Base-by-base conservation (phyloP, 352 stramenopile species). In the Pilasporangium apinafurcum region DNA sequence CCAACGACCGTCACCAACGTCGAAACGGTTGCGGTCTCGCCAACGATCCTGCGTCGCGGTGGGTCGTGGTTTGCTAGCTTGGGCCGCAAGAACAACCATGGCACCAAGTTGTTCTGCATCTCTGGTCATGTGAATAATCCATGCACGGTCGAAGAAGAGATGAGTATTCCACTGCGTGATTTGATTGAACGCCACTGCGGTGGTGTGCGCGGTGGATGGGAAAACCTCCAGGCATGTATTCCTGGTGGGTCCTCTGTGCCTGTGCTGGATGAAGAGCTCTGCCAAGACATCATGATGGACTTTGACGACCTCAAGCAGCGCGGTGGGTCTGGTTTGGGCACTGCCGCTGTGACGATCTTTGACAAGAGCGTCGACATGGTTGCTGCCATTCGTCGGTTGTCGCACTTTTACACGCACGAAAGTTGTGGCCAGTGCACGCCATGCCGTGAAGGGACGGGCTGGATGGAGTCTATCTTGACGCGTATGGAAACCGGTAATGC, bases 391-490 rank as follows among this genome's bases (percentile, higher is more conserved):
- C 95, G 96, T 37, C 91, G 96, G 37, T 83, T 99, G 26, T 95
- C 96, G 26, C 96, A 99, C 76, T 99, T 99, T 59, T 99, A 99
- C 92, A 97, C 96, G 63, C 96, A 99, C 75, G 97, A 99, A 72
- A 98, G 93, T 51, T 99, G 97, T 68, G 97, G 97, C 29, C 96
- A 99, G 78, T 99, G 97, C 77, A 99, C 96, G 31, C 96, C 97
- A 32, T 99, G 96, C 80, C 92, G 96, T 59, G 96, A 99, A 67
- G 96, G 96, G 46, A 98, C 96, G 35, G 86, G 81, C 20, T 99
- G 95, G 95, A 84, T 99, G 61, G 95, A 99, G 67, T 87, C 95
- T 51, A 97, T 99, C 45, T 69, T 99, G 31, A 93, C 91, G 40
- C 94, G 96, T 46, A 98, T 99, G 93, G 96, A 99, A 72, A 96